A percentile compares a stretch with the other conserved stretches of the same genome.
phyloP scores from a whole-genome alignment of 148 eudicot genomes.

The Camellia lanceoleosa region DNA sequence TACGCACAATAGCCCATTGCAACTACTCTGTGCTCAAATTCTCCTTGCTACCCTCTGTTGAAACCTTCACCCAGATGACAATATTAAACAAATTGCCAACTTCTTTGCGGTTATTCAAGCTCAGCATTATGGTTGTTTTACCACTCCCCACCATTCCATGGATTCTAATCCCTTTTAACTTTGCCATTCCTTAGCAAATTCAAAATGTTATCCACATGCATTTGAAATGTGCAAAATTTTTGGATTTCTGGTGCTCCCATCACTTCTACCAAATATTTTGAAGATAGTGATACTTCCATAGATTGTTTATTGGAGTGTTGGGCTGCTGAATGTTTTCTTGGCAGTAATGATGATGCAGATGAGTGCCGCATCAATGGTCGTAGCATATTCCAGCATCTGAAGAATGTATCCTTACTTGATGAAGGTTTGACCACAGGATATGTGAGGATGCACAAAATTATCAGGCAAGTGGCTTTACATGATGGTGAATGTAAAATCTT shows the following conservation, averaged over 20 bases:
- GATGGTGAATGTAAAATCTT: too few relatives aligned
- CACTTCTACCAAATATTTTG: background rate
- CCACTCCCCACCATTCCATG: conserved; percentile 18
- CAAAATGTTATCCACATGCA: background rate
- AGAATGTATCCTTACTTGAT: too few relatives aligned
- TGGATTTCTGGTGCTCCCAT: background rate
- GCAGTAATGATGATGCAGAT: too few relatives aligned
- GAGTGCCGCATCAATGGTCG: too few relatives aligned
- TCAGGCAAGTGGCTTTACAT: too few relatives aligned
- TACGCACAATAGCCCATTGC: conserved; percentile 11
- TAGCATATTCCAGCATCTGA: too few relatives aligned
- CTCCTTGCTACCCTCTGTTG: conserved; percentile 8
- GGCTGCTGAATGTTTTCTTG: too few relatives aligned
- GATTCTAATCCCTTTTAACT: conserved; percentile 14
- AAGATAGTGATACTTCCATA: too few relatives aligned
- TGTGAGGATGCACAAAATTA: too few relatives aligned
- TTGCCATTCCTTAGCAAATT: background rate
- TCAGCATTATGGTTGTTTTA: conserved; percentile 19
- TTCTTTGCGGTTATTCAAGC: conserved; percentile 16
- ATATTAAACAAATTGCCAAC: conserved; percentile 11
- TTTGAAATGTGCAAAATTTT: background rate
- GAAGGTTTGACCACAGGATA: too few relatives aligned
- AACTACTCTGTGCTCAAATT: conserved; percentile 15
- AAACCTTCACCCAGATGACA: conserved; percentile 16
- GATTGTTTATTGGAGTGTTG: too few relatives aligned